These are phyloP conservation scores for Zymoseptoria crescenta DNA, from an alignment of 2,329 filamentous ascomycete genomes.

Conservation along the genomic window DNA sequence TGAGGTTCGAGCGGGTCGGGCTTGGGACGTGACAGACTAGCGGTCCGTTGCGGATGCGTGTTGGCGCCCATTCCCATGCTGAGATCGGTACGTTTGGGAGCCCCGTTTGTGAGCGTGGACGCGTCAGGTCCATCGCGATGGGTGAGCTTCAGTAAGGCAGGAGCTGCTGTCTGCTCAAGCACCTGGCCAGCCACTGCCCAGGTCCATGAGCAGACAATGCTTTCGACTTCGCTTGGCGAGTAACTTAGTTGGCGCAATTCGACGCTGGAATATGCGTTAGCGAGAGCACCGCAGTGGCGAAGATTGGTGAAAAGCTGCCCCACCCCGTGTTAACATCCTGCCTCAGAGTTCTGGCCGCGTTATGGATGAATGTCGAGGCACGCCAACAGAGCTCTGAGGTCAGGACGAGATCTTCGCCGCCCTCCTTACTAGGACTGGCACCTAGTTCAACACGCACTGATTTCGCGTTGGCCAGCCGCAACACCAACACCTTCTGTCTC, in stretches of 20 bases:
- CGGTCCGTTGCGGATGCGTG: slow-evolving; percentile 25
- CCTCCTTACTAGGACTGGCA: slow-evolving; percentile 24
- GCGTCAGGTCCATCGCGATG: slow-evolving; percentile 4
- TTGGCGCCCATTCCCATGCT: slow-evolving; percentile 25
- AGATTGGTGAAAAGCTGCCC: slow-evolving; percentile 23
- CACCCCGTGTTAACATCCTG: slow-evolving; percentile 65
- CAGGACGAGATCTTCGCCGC: slow-evolving; percentile 62
- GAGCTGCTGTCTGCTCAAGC: slow-evolving; percentile 55
- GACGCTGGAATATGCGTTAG: background rate
- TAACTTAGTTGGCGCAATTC: background rate
- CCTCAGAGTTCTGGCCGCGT: slow-evolving; percentile 70
- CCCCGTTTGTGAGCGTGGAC: slow-evolving; percentile 13
- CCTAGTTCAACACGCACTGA: slow-evolving; percentile 37
- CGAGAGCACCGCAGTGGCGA: background rate
- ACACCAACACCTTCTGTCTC: slow-evolving; percentile 72
- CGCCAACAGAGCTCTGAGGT: slow-evolving; percentile 82
- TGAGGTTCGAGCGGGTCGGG: slow-evolving; percentile 5
- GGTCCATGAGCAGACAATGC: slow-evolving; percentile 68
- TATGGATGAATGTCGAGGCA: slow-evolving; percentile 74
- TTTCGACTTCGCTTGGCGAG: slow-evolving; percentile 51
- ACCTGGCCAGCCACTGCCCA: slow-evolving; percentile 71
- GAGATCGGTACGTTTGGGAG: slow-evolving; percentile 16
- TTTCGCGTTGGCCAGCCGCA: slow-evolving; percentile 68
- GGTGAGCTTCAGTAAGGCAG: slow-evolving; percentile 20
- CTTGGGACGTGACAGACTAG: slow-evolving; percentile 16